Percentiles rank a stretch among this genome's conserved stretches.
phyloP scores from a whole-genome alignment of 139 green algal species.

The Limnomonas spitsbergensis region DNA sequence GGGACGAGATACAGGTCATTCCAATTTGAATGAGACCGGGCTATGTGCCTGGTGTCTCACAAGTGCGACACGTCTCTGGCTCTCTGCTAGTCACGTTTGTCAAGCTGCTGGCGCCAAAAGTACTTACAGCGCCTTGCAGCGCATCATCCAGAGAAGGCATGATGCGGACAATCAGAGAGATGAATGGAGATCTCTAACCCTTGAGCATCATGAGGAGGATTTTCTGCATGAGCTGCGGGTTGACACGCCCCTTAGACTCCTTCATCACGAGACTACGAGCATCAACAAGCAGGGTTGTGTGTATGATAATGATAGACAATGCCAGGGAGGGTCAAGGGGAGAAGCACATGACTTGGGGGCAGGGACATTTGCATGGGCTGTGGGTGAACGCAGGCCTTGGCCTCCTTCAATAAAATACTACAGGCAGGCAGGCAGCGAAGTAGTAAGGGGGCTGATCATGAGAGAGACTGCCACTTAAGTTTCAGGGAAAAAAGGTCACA shows the following conservation, averaged over 20 bases:
- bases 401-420: constrained; percentile 84
- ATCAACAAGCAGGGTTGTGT: too few relatives aligned
- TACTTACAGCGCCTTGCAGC: too few relatives aligned
- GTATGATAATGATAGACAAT: not conserved
- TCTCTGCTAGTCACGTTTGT: too few relatives aligned
- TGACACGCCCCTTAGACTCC: constrained; percentile 70
- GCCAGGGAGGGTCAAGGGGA: not conserved
- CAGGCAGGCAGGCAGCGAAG: not conserved
- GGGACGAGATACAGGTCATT: too few relatives aligned
- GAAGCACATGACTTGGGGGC: not conserved
- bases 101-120: too few relatives aligned
- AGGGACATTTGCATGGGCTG: constrained; percentile 73
- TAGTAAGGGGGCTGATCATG: not conserved
- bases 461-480: not conserved
- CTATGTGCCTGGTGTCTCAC: too few relatives aligned
- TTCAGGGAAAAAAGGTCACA: not conserved
- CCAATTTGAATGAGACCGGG: too few relatives aligned
- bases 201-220: constrained; percentile 46
- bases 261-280: constrained; percentile 85
- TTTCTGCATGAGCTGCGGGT: constrained; percentile 76
- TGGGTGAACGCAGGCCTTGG: constrained; percentile 75
- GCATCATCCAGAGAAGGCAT: too few relatives aligned
- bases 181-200: too few relatives aligned
- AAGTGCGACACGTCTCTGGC: too few relatives aligned
- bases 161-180: too few relatives aligned